These are phyloP conservation scores for Lactuca saligna DNA, from an alignment of 129 eudicot genomes.

Conservation along the genomic window DNA sequence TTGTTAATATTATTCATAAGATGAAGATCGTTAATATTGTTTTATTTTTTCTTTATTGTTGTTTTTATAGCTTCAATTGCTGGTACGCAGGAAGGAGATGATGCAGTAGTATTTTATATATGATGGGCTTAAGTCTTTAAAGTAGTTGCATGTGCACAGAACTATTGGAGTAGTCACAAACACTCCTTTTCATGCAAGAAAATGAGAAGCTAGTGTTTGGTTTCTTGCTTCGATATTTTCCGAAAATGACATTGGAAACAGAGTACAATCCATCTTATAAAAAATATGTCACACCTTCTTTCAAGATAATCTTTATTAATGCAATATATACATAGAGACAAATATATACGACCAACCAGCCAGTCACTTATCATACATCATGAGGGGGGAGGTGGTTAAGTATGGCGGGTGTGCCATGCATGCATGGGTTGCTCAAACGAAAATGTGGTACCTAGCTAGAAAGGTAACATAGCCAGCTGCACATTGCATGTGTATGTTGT, in stretches of 20 bases:
- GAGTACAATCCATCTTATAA: constrained; percentile 26
- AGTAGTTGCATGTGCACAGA: constrained; percentile 41
- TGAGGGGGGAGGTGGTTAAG: constrained; percentile 10
- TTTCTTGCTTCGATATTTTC: constrained; percentile 29
- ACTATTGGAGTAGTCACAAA: constrained; percentile 34
- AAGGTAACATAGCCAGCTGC: constrained; percentile 38
- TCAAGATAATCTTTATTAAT: constrained; percentile 33
- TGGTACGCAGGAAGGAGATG: background rate
- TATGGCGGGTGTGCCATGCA: constrained; percentile 34
- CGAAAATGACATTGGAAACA: constrained; percentile 29
- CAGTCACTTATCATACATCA: constrained; percentile 21
- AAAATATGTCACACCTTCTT: constrained; percentile 1
- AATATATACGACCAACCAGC: constrained; percentile 20
- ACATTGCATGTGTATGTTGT: constrained; percentile 26
- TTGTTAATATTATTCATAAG: background rate
- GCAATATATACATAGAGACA: constrained; percentile 20
- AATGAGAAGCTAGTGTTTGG: constrained; percentile 41
- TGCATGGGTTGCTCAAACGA: constrained; percentile 31
- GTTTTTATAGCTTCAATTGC: background rate
- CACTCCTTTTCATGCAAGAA: constrained; percentile 44
- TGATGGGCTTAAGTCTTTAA: constrained; percentile 35
- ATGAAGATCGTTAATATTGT: background rate
- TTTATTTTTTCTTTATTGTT: background rate
- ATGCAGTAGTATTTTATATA: constrained; percentile 9
- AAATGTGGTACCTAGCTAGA: constrained; percentile 35